Base-by-base conservation (phyloP, 176 grass and related monocot species). In the Lolium multiflorum region DNA sequence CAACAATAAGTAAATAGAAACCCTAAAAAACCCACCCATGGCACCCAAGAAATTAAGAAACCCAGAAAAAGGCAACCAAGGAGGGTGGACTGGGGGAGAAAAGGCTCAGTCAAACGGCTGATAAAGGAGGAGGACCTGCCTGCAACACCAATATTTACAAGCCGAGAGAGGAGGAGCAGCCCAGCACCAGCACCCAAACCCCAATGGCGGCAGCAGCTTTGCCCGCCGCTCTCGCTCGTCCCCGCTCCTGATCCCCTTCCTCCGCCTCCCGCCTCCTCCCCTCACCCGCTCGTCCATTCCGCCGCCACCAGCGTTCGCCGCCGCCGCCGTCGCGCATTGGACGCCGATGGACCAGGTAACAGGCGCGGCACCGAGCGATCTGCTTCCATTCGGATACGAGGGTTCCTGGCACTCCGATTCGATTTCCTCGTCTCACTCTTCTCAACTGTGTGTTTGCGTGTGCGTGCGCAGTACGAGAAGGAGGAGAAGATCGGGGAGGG, bases 401-500 rank as follows among this genome's bases (percentile, higher is more conserved):
- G 61, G n/a, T 51, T 46, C 48, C 48, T 26, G 28, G 16, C 58
- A 1, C 47, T 6, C 20, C 28, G 28, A 1, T 55, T 46, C 48
- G 17, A 56, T 89, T 43, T 14, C 65, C 22, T 0, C 7, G 17
- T 43, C 17, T 11, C 7, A 3, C 15, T 38, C 28, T 39, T 16
- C 52, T 54, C 25, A 15, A 80, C 24, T 2, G 55, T 66, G 7
- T 50, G 20, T 58, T 22, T 49, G 48, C 24, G 20, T 15, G 46
- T 21, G 87, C 1, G 3, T 0, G 67, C 65, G 86, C 82, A 98
- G 95, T 98, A 98, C 77, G 95, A 98, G 95, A 98, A 98, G 84
- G 44, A 47, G 85, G 95, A 98, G 89, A 98, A 98, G 93, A 98
- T 98, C 64, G 95, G 95, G 74, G 95, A 98, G 83, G 95, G 95